Evolutionary conservation across 352 stramenopile genomes (phyloP).

Genomic region (Blastocystis sp.): DNA sequence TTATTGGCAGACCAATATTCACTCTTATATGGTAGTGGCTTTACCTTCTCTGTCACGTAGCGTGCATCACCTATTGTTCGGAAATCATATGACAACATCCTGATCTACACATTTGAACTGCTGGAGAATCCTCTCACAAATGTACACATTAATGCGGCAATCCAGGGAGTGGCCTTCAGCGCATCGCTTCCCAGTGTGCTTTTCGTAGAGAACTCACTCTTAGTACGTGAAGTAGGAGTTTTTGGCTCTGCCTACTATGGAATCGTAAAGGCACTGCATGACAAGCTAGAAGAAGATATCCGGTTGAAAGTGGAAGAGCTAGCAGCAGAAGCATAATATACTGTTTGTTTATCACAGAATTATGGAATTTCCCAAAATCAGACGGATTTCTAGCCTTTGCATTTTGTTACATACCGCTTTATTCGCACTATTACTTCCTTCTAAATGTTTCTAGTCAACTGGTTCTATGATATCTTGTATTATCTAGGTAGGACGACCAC

Average conservation of each 20-base stretch:
- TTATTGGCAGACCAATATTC: constrained; percentile 60
- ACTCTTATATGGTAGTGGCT: constrained; percentile 47
- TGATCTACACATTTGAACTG: constrained; percentile 58
- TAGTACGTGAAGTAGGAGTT: constrained; percentile 24
- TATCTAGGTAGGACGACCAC: constrained; percentile 91
- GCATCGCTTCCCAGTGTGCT: constrained; percentile 1
- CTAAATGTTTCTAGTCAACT: constrained; percentile 87
- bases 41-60: not conserved
- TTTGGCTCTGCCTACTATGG: constrained; percentile 59
- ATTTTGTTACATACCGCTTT: not conserved
- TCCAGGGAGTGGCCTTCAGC: constrained; percentile 49
- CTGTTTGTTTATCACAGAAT: not conserved
- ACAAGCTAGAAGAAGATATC: constrained; percentile 51
- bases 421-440: not conserved
- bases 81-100: constrained; percentile 59
- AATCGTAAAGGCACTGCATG: constrained; percentile 35
- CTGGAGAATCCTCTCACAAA: constrained; percentile 52
- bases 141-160: constrained; percentile 34
- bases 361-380: not conserved
- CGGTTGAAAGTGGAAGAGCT: constrained; percentile 35
- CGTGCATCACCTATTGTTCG: constrained; percentile 37
- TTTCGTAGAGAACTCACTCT: not conserved
- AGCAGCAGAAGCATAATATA: not conserved
- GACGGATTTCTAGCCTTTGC: not conserved
- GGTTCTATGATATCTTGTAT: constrained; percentile 84